Base-by-base conservation (phyloP, 768 basidiomycete genomes). In the Russula emetica region DNA sequence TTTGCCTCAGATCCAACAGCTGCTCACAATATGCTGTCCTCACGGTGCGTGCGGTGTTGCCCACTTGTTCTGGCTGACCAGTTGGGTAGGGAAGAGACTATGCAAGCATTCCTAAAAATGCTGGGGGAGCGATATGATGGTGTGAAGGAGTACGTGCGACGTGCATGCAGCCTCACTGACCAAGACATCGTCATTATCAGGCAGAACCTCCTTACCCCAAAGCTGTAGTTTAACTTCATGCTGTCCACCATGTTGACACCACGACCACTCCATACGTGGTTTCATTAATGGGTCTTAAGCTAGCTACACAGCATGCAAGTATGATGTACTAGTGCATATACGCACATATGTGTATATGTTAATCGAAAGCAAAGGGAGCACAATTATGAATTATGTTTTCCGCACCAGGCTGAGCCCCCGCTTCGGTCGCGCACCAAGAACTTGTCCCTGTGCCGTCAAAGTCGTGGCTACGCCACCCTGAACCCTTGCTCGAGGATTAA, bases 11-110 rank as follows among this genome's bases (percentile, higher is more conserved):
- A 90, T 68, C 83, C 80, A 47, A 83, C 88, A 60, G 88, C 88
- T 26, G 88, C 88, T 2, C 76, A 90, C n/a, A 91, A 89, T 65
- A 89, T 92, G 88, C 83, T 92, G 58, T 83, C 86, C 5, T 91
- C 88, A 68, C 82, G 86, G 90, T 88, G 71, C 58, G 81, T 67
- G 32, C n/a, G 13, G 49, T 28, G 20, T 47, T 20, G 44, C 22
- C 40, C 55, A 40, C 42, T 8, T 36, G 22, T 56, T 32, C n/a
- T 22, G 30, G 28, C 36, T 49, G 13, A 28, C 13, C 20, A 18
- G 6, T 13, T 24, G 49, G 30, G 42, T 66, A 91, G 91, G 56
- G 80, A 79, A 52, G 87, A 86, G 69, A 90, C 88, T 1, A 93
- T 93, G 90, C 66, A 78, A n/a, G 84, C 86, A 1, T 87, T 88